Percentiles rank a stretch among this genome's conserved stretches.
Evolutionary conservation across 78 protist genomes (phyloP).

Genomic region (Planoprotostelium fungivorum): DNA sequence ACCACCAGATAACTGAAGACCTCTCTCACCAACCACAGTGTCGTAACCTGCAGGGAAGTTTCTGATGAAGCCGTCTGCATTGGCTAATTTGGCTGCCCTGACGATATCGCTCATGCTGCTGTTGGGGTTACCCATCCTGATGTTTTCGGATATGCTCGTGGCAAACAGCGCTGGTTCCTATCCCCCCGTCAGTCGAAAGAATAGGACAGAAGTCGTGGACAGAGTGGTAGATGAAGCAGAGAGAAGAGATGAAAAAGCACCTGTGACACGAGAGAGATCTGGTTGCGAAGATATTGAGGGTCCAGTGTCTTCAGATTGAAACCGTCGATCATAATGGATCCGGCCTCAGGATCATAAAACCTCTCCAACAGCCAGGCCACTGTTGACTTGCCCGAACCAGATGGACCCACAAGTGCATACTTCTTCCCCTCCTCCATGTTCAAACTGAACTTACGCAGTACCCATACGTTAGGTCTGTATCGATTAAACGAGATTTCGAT

Average conservation of each 20-base stretch:
- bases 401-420: conserved; percentile 76
- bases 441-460: neutral
- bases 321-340: conserved; percentile 80
- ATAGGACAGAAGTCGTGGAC: conserved; percentile 18
- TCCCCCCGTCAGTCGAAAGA: no score
- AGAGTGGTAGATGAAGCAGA: no score
- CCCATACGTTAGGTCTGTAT: neutral
- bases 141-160: conserved; percentile 76
- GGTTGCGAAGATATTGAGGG: conserved; percentile 44
- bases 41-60: conserved; percentile 77
- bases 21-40: conserved; percentile 87
- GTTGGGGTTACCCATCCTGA: conserved; percentile 62
- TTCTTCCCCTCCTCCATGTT: conserved; percentile 18
- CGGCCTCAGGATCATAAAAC: conserved; percentile 73
- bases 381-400: conserved; percentile 87
- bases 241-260: no score
- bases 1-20: conserved; percentile 63
- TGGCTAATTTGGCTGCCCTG: conserved; percentile 84
- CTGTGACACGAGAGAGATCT: conserved; percentile 47
- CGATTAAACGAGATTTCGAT: neutral
- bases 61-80: conserved; percentile 88
- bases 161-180: conserved; percentile 87
- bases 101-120: conserved; percentile 27
- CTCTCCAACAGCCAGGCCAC: conserved; percentile 61
- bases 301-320: conserved; percentile 15